Evolutionary conservation across 2,329 filamentous ascomycete species (phyloP).

Genomic region (Canariomyces notabilis): DNA sequence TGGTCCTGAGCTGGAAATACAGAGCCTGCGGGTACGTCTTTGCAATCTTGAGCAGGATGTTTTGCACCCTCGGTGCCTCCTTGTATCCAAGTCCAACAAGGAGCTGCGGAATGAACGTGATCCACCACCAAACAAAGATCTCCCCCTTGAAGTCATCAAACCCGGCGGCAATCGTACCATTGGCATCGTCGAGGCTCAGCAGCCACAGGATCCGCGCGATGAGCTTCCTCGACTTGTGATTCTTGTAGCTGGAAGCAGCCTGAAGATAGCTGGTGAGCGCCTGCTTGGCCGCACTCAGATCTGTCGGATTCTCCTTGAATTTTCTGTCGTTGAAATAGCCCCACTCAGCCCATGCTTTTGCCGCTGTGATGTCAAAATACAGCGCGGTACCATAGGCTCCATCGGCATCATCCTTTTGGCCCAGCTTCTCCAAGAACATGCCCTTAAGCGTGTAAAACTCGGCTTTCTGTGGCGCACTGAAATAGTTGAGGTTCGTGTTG

Average conservation of each 20-base stretch:
- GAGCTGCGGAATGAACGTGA: slow-evolving; percentile 95
- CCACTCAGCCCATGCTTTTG: slow-evolving; percentile 99
- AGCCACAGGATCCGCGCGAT: slow-evolving; percentile 93
- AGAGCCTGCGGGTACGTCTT: slow-evolving; percentile 93
- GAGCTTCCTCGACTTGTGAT: slow-evolving; percentile 89
- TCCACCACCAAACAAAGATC: slow-evolving; percentile 98
- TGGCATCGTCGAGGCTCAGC: slow-evolving; percentile 84
- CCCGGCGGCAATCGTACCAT: slow-evolving; percentile 74
- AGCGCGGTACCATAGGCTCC: slow-evolving; percentile 91
- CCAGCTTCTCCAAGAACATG: slow-evolving; percentile 96
- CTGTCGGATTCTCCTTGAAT: slow-evolving; percentile 83
- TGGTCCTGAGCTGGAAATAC: slow-evolving; percentile 92
- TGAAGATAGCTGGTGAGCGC: slow-evolving; percentile 95
- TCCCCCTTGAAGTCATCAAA: slow-evolving; percentile 98
- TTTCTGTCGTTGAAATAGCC: slow-evolving; percentile 95
- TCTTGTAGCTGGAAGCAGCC: slow-evolving; percentile 94
- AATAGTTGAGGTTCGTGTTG: slow-evolving; percentile 98
- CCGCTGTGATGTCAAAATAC: slow-evolving; percentile 90
- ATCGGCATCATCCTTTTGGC: slow-evolving; percentile 85
- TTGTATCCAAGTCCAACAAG: slow-evolving; percentile 87
- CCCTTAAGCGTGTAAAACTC: slow-evolving; percentile 99
- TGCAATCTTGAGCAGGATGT: slow-evolving; percentile 85
- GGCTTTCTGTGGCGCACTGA: slow-evolving; percentile 90
- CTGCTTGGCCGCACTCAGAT: slow-evolving; percentile 79
- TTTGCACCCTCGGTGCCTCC: slow-evolving; percentile 81